Conservation (phyloP, 208 protist species). For the Herpetomonas tarakana region DNA sequence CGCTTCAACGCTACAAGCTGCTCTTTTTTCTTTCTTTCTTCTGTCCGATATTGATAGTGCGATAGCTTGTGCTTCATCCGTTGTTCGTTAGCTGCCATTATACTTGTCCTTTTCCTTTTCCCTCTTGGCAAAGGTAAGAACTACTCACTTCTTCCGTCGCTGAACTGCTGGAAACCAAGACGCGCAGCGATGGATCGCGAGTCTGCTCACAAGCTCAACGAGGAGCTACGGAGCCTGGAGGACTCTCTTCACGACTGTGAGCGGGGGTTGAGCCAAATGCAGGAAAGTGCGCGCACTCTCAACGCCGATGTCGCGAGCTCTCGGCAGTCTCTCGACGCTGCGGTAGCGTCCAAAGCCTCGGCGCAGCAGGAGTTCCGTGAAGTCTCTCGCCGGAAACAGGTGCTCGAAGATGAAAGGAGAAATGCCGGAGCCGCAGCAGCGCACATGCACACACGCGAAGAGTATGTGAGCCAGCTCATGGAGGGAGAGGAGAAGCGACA, state of each 20-base stretch:
- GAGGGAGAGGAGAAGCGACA: conserved; percentile 44
- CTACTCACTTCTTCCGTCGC: no score
- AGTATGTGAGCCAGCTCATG: conserved; percentile 58
- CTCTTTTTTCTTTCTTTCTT: no score
- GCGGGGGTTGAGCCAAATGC: conserved; percentile 10
- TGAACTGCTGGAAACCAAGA: no score
- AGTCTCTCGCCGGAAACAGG: conserved; percentile 29
- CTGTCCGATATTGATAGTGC: no score
- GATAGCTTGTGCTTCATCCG: no score
- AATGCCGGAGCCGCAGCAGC: conserved; percentile 6
- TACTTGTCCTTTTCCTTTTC: no score
- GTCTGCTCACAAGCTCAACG: conserved; percentile 35
- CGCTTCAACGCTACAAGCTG: no score
- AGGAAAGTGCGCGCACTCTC: conserved; percentile 13
- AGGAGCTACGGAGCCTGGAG: conserved; percentile 40
- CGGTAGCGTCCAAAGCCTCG: conserved; percentile 17
- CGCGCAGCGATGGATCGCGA: background rate
- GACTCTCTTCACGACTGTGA: conserved; percentile 16
- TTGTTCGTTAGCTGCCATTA: no score
- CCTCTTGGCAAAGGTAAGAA: no score
- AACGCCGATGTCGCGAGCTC: conserved; percentile 14
- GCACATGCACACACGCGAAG: conserved; percentile 31
- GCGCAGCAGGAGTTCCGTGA: conserved; percentile 15
- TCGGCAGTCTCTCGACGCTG: conserved; percentile 16
- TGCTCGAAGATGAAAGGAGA: conserved; percentile 30